Evolutionary conservation across 805 yeast genomes (phyloP).

Genomic region (Hyphopichia homilentoma): DNA sequence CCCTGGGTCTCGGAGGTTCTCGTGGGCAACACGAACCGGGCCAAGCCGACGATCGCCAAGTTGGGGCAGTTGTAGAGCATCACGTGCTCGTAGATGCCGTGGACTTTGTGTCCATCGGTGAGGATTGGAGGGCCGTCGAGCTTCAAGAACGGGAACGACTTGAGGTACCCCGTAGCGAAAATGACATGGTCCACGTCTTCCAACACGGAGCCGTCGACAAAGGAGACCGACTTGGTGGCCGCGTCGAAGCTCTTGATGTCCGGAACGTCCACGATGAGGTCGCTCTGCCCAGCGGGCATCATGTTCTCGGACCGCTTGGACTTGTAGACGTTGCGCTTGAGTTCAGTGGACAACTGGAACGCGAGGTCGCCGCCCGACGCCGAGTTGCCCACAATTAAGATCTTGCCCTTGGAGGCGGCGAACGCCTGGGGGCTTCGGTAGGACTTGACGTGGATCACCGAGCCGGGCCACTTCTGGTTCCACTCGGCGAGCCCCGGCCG

Average conservation of each 20-base stretch:
- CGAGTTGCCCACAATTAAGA: conserved; percentile 65
- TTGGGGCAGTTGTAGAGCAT: conserved; percentile 42
- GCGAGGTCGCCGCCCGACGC: conserved; percentile 73
- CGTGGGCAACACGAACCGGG: conserved; percentile 41
- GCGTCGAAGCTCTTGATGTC: conserved; percentile 40
- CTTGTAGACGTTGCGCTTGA: conserved; percentile 40
- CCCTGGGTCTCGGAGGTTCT: conserved; percentile 45
- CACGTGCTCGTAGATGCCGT: conserved; percentile 37
- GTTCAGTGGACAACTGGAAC: conserved; percentile 45
- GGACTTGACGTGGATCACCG: conserved; percentile 26
- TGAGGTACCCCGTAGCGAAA: conserved; percentile 27
- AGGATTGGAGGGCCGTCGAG: conserved; percentile 11
- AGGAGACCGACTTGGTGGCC: conserved; percentile 16
- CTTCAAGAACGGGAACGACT: conserved; percentile 21
- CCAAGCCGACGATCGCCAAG: conserved; percentile 34
- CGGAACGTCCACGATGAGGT: conserved; percentile 38
- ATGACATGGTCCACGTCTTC: conserved; percentile 16
- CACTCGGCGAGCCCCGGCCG: conserved; percentile 24
- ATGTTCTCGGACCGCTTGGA: conserved; percentile 45
- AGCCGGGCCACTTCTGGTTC: conserved; percentile 17
- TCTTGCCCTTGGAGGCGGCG: conserved; percentile 25
- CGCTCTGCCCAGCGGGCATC: conserved; percentile 43
- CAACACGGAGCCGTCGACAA: conserved; percentile 18
- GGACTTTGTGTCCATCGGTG: conserved; percentile 32
- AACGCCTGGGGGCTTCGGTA: conserved; percentile 19